Percentiles rank a stretch among this genome's conserved stretches.
phyloP scores from a whole-genome alignment of 192 early-diverging fungal genomes.

The Podila clonocystis region DNA sequence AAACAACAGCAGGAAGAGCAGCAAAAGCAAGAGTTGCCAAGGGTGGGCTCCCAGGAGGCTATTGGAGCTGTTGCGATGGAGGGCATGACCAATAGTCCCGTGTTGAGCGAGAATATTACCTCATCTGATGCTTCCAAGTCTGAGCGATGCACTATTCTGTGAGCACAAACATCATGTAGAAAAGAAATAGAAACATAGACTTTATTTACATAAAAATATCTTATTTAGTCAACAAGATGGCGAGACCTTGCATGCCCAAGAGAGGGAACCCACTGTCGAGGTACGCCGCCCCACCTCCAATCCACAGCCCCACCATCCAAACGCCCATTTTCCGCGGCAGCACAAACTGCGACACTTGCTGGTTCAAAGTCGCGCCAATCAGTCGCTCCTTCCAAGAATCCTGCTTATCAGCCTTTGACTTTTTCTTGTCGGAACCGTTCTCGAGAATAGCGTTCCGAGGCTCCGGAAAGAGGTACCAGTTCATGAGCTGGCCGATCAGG shows the following conservation, averaged over 20 bases:
- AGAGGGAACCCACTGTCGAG: background rate
- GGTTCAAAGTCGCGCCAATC: background rate
- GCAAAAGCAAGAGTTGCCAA: constrained; percentile 9
- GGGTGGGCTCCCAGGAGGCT: constrained; percentile 25
- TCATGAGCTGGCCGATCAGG: constrained; percentile 13
- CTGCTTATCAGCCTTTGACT: too few species aligned
- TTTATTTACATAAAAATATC: too few species aligned
- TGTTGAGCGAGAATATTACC: too few species aligned
- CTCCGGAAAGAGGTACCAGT: constrained; percentile 21
- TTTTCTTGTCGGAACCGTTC: too few species aligned
- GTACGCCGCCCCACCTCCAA: background rate
- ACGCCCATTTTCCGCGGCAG: background rate
- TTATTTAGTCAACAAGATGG: background rate
- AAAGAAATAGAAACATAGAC: too few species aligned
- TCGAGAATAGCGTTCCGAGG: background rate
- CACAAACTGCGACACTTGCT: background rate
- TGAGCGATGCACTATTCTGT: constrained; percentile 1
- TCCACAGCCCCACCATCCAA: background rate
- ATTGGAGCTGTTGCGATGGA: background rate
- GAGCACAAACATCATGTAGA: too few species aligned
- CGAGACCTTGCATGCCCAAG: background rate
- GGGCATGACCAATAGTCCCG: background rate
- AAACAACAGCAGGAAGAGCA: background rate
- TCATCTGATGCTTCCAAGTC: background rate
- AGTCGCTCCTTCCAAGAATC: too few species aligned